These are phyloP conservation scores for Symbiodinium natans DNA, from an alignment of 73 alveolate species.

Conservation along the genomic window DNA sequence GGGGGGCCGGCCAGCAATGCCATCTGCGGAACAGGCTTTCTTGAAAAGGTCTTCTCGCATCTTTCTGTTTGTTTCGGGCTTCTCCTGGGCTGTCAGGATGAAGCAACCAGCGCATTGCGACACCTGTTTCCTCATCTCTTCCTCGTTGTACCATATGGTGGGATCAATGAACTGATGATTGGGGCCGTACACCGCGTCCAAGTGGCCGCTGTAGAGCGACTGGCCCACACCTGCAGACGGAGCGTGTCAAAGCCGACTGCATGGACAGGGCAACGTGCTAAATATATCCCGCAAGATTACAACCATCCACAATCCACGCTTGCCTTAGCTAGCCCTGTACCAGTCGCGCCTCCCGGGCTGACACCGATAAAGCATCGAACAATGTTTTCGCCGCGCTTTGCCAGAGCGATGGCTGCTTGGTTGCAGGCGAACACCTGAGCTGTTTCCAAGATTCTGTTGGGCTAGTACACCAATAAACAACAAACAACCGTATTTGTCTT, in stretches of 20 bases:
- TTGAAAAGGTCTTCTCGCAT: constrained; percentile 6
- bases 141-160: constrained; percentile 16
- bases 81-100: constrained; percentile 19
- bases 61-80: background rate
- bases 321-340: background rate
- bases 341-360: background rate
- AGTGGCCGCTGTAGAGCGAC: background rate
- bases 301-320: too few species aligned
- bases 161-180: constrained; percentile 4
- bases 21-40: background rate
- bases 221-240: background rate
- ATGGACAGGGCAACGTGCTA: too few species aligned
- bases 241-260: too few species aligned
- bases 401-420: background rate
- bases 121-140: constrained; percentile 6
- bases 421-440: background rate
- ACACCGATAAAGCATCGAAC: background rate
- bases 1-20: constrained; percentile 14
- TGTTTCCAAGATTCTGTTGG: too few species aligned
- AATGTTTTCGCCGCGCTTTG: background rate
- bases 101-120: background rate
- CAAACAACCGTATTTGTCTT: too few species aligned
- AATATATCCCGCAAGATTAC: too few species aligned
- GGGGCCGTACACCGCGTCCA: background rate
- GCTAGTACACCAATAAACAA: too few species aligned